Evolutionary conservation across 805 yeast species (phyloP).

Genomic region (Candida gorgasii): DNA sequence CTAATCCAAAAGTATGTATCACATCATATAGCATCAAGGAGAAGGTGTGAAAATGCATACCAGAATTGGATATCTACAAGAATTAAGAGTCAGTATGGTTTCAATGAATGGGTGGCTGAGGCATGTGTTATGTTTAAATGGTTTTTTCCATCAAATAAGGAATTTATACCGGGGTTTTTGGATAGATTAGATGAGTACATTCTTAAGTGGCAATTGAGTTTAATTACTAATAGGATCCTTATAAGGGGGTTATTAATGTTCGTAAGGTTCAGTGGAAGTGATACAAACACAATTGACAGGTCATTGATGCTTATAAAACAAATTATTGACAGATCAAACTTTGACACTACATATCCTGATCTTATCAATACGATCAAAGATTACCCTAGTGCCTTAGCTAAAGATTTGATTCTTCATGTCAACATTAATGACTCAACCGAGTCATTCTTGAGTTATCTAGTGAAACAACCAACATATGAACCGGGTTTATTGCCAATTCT

Average conservation of each 20-base stretch:
- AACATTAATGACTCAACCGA: slow-evolving; percentile 12
- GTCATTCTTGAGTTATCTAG: slow-evolving; percentile 5
- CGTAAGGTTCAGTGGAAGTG: background rate
- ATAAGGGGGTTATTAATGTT: slow-evolving; percentile 1
- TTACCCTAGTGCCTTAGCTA: background rate
- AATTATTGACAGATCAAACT: background rate
- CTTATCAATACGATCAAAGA: slow-evolving; percentile 1
- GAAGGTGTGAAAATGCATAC: slow-evolving; percentile 19
- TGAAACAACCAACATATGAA: background rate
- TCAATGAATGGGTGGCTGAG: slow-evolving; percentile 23
- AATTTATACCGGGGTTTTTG: background rate
- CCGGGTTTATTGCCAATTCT: background rate
- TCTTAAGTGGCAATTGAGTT: slow-evolving; percentile 6
- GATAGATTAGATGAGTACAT: background rate
- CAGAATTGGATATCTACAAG: slow-evolving; percentile 18
- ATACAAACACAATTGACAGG: background rate
- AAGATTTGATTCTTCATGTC: slow-evolving; percentile 7
- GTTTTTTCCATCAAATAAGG: slow-evolving; percentile 9
- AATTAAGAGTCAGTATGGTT: slow-evolving; percentile 11
- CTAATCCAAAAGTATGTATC: slow-evolving; percentile 53
- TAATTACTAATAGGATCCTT: slow-evolving; percentile 4
- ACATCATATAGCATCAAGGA: slow-evolving; percentile 33
- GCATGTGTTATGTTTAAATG: slow-evolving; percentile 12
- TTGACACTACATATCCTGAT: background rate
- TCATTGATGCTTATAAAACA: background rate